A percentile compares a stretch with the other conserved stretches of the same genome.
Conservation (phyloP, 176 grass and related monocot species). For the Puccinellia tenuiflora region DNA sequence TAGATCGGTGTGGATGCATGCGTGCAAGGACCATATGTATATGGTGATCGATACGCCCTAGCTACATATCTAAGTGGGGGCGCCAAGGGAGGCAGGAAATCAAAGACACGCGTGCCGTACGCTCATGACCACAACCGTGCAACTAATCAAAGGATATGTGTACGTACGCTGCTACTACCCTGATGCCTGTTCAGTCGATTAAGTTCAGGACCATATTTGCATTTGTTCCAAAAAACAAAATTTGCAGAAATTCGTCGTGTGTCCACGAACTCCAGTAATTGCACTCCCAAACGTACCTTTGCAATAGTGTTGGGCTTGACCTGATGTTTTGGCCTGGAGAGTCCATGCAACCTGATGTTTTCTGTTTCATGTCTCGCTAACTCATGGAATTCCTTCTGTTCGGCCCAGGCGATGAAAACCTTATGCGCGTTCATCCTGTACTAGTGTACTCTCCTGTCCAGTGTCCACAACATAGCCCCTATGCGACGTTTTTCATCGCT, state of each 20-base stretch:
- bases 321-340: background rate
- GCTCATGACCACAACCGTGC: slow-evolving; percentile 34
- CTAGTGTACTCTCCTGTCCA: too few species aligned
- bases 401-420: too few species aligned
- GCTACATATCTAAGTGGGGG: background rate
- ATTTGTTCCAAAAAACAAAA: too few species aligned
- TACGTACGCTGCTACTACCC: background rate
- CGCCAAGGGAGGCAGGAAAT: slow-evolving; percentile 48
- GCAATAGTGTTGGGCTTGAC: background rate
- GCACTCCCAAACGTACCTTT: too few species aligned
- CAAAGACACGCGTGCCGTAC: slow-evolving; percentile 45
- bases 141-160: slow-evolving; percentile 28
- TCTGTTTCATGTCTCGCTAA: background rate
- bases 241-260: background rate
- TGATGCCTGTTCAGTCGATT: background rate
- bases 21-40: slow-evolving; percentile 24
- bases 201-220: background rate
- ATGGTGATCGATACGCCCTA: background rate
- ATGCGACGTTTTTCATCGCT: too few species aligned
- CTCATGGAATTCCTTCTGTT: too few species aligned
- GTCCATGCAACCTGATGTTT: background rate
- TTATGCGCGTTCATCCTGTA: too few species aligned
- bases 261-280: too few species aligned
- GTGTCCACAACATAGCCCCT: too few species aligned
- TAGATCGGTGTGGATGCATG: background rate